These are phyloP conservation scores for Eucommia ulmoides DNA, from an alignment of 257 asterid species.

Conservation along the genomic window DNA sequence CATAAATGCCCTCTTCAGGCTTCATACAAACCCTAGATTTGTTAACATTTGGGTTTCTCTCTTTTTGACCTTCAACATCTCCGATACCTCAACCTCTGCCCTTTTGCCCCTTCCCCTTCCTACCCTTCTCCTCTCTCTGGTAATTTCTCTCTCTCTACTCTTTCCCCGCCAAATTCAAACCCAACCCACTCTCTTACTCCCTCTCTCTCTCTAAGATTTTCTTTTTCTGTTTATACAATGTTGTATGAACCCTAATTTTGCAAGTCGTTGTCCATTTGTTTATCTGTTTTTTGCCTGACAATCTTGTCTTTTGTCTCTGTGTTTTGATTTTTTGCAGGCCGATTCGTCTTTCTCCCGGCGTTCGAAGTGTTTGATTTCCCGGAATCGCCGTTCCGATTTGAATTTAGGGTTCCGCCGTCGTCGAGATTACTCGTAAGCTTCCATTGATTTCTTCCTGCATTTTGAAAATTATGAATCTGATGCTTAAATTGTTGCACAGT, in stretches of 20 bases:
- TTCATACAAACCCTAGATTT: background rate
- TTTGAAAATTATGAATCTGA: background rate
- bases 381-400: background rate
- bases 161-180: too few relatives aligned
- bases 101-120: background rate
- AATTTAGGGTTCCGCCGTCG: background rate
- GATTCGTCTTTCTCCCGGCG: background rate
- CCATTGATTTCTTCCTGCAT: background rate
- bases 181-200: background rate
- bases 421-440: background rate
- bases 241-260: too few relatives aligned
- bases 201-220: background rate
- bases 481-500: too few relatives aligned
- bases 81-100: background rate
- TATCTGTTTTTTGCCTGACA: too few relatives aligned
- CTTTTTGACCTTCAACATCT: slow-evolving; percentile 2
- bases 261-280: too few relatives aligned
- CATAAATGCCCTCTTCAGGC: background rate
- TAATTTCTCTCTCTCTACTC: background rate
- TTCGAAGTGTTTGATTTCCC: background rate
- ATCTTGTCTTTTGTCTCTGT: background rate
- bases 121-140: background rate
- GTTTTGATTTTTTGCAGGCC: background rate
- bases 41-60: too few relatives aligned
- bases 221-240: background rate